Percentiles rank a stretch among this genome's conserved stretches.
Conservation (phyloP, 768 basidiomycete genomes). For the Plicaturopsis crispa region DNA sequence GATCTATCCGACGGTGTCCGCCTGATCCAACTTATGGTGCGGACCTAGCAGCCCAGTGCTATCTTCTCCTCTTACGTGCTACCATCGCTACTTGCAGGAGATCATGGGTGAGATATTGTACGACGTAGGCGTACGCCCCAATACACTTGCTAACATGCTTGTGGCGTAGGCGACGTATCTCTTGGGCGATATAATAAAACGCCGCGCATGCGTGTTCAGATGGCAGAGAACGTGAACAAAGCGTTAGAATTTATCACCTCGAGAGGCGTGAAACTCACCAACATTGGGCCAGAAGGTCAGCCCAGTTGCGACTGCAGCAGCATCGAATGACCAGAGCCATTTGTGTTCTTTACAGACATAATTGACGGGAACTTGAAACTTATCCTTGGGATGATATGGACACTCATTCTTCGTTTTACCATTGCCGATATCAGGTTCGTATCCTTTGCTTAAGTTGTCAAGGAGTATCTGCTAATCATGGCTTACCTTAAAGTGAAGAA, state of each 20-base stretch:
- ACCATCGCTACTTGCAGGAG: constrained; percentile 61
- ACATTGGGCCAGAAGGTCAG: constrained; percentile 92
- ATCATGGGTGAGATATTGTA: constrained; percentile 71
- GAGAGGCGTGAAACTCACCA: constrained; percentile 90
- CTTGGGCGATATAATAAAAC: constrained; percentile 90
- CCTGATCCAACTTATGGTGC: constrained; percentile 90
- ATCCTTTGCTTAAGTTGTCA: neutral
- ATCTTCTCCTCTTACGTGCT: constrained; percentile 1
- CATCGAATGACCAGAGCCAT: neutral
- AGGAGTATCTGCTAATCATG: constrained; percentile 3
- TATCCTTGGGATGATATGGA: constrained; percentile 99
- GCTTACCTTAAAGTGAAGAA: constrained; percentile 64
- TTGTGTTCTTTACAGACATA: constrained; percentile 63
- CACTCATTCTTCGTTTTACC: constrained; percentile 91
- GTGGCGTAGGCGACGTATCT: constrained; percentile 66
- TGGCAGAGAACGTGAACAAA: constrained; percentile 97
- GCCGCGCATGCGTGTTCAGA: constrained; percentile 90
- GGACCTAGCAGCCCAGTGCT: constrained; percentile 10
- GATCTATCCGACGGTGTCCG: constrained; percentile 95
- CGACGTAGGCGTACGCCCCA: constrained; percentile 1
- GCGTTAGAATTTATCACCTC: constrained; percentile 94
- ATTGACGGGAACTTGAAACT: constrained; percentile 98
- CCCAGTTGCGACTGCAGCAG: no score
- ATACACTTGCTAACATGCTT: constrained; percentile 5
- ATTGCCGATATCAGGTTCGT: constrained; percentile 95